Conservation (phyloP, 805 yeast species). For the Yarrowia divulgata region DNA sequence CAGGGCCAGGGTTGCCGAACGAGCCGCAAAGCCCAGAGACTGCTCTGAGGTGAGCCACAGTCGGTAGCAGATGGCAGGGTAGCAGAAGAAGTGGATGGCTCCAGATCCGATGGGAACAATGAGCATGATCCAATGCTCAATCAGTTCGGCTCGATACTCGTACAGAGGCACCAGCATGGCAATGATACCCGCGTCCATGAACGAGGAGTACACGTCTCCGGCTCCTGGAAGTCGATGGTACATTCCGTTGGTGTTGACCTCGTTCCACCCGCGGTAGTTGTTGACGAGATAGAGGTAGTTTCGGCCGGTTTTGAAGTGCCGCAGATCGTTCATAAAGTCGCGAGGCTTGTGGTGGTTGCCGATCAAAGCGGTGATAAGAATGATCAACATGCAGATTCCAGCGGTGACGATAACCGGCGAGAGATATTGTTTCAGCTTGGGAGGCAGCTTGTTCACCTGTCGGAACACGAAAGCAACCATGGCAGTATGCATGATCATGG, state of each 20-base stretch:
- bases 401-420: conserved; percentile 79
- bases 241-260: conserved; percentile 43
- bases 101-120: conserved; percentile 66
- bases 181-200: conserved; percentile 80
- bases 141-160: conserved; percentile 70
- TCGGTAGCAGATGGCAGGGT: conserved; percentile 72
- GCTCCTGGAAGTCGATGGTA: conserved; percentile 70
- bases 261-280: conserved; percentile 42
- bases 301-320: conserved; percentile 71
- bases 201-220: conserved; percentile 73
- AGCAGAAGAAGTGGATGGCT: conserved; percentile 66
- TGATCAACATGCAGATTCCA: conserved; percentile 65
- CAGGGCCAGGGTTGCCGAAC: conserved; percentile 79
- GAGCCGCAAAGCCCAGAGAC: conserved; percentile 77
- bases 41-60: conserved; percentile 67
- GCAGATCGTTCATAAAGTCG: conserved; percentile 54
- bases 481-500: conserved; percentile 68
- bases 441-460: conserved; percentile 58
- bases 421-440: conserved; percentile 57
- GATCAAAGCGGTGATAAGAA: conserved; percentile 66
- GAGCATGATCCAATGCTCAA: conserved; percentile 63
- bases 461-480: conserved; percentile 66
- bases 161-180: conserved; percentile 80
- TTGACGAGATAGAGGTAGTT: conserved; percentile 67
- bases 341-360: conserved; percentile 56